phyloP scores from a whole-genome alignment of 257 asterid genomes.

The Capsicum baccatum region DNA sequence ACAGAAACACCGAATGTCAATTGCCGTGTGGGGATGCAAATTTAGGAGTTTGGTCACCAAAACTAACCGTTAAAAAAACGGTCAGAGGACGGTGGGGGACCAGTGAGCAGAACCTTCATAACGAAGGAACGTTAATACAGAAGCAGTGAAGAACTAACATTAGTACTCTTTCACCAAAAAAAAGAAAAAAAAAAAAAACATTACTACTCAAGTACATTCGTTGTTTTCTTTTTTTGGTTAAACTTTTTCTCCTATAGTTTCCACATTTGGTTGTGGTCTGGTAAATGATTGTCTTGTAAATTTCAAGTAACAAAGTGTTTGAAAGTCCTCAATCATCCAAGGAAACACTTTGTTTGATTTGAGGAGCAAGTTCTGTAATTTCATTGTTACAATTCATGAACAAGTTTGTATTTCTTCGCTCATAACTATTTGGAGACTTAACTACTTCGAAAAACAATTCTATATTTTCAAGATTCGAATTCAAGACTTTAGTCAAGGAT shows the following conservation, averaged over 20 bases:
- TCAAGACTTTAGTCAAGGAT: no score
- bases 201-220: neutral
- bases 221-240: neutral
- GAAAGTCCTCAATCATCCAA: neutral
- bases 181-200: no score
- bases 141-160: neutral
- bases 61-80: neutral
- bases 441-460: no score
- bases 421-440: neutral
- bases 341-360: no score
- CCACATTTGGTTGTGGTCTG: neutral
- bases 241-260: neutral
- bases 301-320: neutral
- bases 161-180: neutral
- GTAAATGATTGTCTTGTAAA: neutral
- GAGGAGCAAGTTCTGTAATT: neutral
- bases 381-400: neutral
- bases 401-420: neutral
- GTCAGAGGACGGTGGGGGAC: constrained; percentile 21
- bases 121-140: neutral
- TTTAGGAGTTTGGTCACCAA: no score
- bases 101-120: constrained; percentile 14
- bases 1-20: neutral
- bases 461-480: no score
- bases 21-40: neutral